These are phyloP conservation scores for Stropharia rugosoannulata DNA, from an alignment of 768 basidiomycete genomes.

Conservation along the genomic window DNA sequence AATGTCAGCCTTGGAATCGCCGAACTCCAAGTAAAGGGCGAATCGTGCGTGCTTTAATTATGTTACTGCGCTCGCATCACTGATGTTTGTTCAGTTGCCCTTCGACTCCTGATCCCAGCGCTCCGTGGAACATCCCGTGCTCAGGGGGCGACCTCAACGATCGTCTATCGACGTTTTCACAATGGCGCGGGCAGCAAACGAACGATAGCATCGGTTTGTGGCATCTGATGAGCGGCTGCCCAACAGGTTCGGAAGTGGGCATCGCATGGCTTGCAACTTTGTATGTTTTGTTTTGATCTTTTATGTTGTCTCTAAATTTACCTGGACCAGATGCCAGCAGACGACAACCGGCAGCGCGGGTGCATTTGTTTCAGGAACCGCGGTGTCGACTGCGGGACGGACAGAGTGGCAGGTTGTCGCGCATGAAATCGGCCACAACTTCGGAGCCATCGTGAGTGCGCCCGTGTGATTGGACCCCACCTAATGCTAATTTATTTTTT, in stretches of 20 bases:
- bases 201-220: conserved; percentile 80
- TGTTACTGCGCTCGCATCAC: background rate
- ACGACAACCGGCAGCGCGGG: conserved; percentile 42
- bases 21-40: conserved; percentile 70
- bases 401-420: conserved; percentile 84
- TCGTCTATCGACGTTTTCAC: conserved; percentile 75
- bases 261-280: conserved; percentile 88
- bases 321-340: conserved; percentile 50
- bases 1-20: conserved; percentile 84
- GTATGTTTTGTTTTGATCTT: conserved; percentile 32
- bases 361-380: conserved; percentile 73
- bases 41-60: conserved; percentile 33
- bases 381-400: conserved; percentile 72
- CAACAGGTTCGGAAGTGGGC: conserved; percentile 79
- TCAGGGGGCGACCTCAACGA: conserved; percentile 54
- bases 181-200: conserved; percentile 76
- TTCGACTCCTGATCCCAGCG: conserved; percentile 40
- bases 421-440: conserved; percentile 86
- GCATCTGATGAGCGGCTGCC: conserved; percentile 87
- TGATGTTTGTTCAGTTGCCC: conserved; percentile 53
- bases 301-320: background rate
- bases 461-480: conserved; percentile 4
- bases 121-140: conserved; percentile 81
- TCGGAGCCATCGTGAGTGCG: conserved; percentile 78
- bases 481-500: conserved; percentile 14